Conservation (phyloP, 805 yeast species). For the Metschnikowia aberdeeniae region DNA sequence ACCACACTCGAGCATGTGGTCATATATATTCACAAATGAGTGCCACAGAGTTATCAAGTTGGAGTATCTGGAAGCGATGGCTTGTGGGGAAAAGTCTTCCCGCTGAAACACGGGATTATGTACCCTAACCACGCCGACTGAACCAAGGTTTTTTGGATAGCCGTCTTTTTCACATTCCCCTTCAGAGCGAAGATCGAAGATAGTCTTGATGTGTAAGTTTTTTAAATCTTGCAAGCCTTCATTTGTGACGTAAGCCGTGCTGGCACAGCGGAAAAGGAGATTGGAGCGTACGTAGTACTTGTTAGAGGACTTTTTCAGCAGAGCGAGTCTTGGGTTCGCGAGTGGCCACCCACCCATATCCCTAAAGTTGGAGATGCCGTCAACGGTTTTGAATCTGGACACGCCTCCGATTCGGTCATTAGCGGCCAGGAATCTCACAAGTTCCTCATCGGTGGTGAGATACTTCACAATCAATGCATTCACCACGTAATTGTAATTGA, state of each 20-base stretch:
- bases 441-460: slow-evolving; percentile 45
- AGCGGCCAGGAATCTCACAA: slow-evolving; percentile 46
- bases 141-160: slow-evolving; percentile 29
- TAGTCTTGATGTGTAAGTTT: slow-evolving; percentile 44
- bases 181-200: slow-evolving; percentile 67
- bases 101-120: slow-evolving; percentile 56
- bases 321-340: slow-evolving; percentile 19
- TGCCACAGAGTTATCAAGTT: slow-evolving; percentile 55
- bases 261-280: slow-evolving; percentile 60
- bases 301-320: background rate
- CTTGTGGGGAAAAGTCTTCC: slow-evolving; percentile 60
- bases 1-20: slow-evolving; percentile 52
- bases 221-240: slow-evolving; percentile 43
- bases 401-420: slow-evolving; percentile 34
- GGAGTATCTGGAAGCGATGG: slow-evolving; percentile 51
- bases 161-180: slow-evolving; percentile 52
- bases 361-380: slow-evolving; percentile 69
- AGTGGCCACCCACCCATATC: slow-evolving; percentile 77
- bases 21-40: slow-evolving; percentile 62
- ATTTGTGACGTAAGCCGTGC: slow-evolving; percentile 48
- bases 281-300: slow-evolving; percentile 49
- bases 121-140: slow-evolving; percentile 44
- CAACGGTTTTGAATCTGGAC: slow-evolving; percentile 58
- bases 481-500: slow-evolving; percentile 59
- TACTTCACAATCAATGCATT: slow-evolving; percentile 46